Evolutionary conservation across 345 rosid genomes (phyloP).

Genomic region (Eucalyptus camaldulensis): DNA sequence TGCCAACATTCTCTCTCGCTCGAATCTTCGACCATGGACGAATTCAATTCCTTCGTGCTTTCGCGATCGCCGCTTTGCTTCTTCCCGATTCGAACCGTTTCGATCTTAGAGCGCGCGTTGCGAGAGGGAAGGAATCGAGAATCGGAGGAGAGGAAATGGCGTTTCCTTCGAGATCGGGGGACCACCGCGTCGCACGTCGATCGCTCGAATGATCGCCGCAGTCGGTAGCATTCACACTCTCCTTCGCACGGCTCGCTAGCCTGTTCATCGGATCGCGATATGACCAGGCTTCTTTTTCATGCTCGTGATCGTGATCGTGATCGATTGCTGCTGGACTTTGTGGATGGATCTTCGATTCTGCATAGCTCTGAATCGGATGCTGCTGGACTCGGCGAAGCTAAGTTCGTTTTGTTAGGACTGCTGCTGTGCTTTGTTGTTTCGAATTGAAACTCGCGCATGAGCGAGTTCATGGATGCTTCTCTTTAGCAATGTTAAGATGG

Average conservation of each 20-base stretch:
- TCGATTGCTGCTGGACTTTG: not conserved
- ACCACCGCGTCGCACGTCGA: not conserved
- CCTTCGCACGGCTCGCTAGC: not conserved
- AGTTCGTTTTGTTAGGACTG: not conserved
- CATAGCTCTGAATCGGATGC: not conserved
- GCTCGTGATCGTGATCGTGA: not conserved
- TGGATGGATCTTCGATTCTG: not conserved
- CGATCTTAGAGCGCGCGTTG: not conserved
- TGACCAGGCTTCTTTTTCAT: not conserved
- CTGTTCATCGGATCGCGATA: not conserved
- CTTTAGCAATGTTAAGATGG: not conserved
- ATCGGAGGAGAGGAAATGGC: not conserved
- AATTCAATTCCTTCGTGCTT: not conserved
- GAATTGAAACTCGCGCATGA: not conserved
- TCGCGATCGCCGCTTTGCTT: not conserved
- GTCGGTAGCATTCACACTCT: not conserved
- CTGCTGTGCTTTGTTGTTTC: not conserved
- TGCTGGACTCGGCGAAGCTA: not conserved
- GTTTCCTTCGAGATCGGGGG: not conserved
- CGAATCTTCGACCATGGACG: not conserved
- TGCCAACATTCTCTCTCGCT: not conserved
- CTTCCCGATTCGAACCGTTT: not conserved
- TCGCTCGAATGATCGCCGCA: not conserved
- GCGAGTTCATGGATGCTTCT: not conserved
- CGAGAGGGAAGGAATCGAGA: not conserved